A percentile compares a stretch with the other conserved stretches of the same genome.
These are phyloP conservation scores for Rhizopus microsporus DNA, from an alignment of 371 early-diverging fungal genomes.

Conservation along the genomic window DNA sequence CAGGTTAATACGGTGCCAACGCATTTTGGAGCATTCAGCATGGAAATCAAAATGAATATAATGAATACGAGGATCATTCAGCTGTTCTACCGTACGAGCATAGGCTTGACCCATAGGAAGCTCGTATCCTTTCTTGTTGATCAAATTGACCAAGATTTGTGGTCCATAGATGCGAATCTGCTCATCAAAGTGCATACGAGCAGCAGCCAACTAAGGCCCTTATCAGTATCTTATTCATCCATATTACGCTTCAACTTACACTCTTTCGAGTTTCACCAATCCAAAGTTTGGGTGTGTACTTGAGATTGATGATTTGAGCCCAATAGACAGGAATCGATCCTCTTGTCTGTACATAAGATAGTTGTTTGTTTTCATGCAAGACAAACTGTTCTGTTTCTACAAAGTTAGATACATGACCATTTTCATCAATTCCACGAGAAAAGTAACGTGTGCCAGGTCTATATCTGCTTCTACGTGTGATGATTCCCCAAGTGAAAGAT, in stretches of 20 bases:
- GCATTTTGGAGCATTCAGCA: constrained; percentile 90
- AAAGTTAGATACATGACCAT: constrained; percentile 96
- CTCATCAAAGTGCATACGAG: constrained; percentile 74
- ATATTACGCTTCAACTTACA: constrained; percentile 43
- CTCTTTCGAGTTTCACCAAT: constrained; percentile 68
- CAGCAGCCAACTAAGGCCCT: constrained; percentile 32
- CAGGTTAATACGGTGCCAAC: constrained; percentile 79
- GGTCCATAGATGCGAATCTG: constrained; percentile 75
- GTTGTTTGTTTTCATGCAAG: constrained; percentile 50
- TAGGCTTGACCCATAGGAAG: constrained; percentile 80
- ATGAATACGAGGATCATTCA: constrained; percentile 62
- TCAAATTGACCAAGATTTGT: constrained; percentile 85
- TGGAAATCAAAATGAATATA: constrained; percentile 98
- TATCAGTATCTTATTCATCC: not conserved
- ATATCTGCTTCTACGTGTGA: constrained; percentile 81
- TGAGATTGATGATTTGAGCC: constrained; percentile 89
- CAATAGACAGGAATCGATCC: constrained; percentile 99
- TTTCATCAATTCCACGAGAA: constrained; percentile 91
- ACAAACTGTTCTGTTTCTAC: constrained; percentile 98
- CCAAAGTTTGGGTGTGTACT: constrained; percentile 89
- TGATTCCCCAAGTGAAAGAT: constrained; percentile 73
- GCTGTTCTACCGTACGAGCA: constrained; percentile 59
- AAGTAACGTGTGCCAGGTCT: constrained; percentile 91
- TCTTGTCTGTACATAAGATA: constrained; percentile 91
- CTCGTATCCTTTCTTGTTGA: constrained; percentile 92